phyloP scores from a whole-genome alignment of 1,139 yeast species.

The Yamadazyma atlantica region DNA sequence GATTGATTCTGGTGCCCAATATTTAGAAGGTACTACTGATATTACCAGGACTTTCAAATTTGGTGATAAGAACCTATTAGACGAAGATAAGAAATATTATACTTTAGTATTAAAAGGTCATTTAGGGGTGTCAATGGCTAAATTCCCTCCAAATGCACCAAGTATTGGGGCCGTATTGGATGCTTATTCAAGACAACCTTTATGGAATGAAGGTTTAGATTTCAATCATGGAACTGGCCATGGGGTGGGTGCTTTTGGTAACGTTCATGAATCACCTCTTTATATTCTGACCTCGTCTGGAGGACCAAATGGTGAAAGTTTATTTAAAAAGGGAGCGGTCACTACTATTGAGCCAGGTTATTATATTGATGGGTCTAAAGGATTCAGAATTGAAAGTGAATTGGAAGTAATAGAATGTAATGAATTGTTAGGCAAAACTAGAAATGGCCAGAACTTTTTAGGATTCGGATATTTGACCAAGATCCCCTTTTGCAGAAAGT shows the following conservation, averaged over 20 bases:
- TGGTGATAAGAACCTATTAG: conserved; percentile 24
- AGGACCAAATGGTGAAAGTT: conserved; percentile 32
- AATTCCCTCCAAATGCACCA: conserved; percentile 40
- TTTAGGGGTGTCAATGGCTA: conserved; percentile 52
- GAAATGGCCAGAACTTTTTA: conserved; percentile 34
- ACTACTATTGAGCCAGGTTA: conserved; percentile 59
- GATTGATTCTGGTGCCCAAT: conserved; percentile 57
- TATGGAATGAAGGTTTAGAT: conserved; percentile 54
- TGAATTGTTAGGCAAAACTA: conserved; percentile 32
- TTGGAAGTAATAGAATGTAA: conserved; percentile 41
- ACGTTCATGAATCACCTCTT: conserved; percentile 58
- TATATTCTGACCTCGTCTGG: conserved; percentile 41
- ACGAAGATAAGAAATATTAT: conserved; percentile 38
- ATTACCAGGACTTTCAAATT: conserved; percentile 55
- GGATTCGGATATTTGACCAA: conserved; percentile 52
- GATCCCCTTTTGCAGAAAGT: conserved; percentile 52
- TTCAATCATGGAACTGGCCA: conserved; percentile 63
- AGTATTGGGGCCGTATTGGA: conserved; percentile 49
- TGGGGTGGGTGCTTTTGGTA: conserved; percentile 57
- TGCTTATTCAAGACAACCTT: conserved; percentile 49
- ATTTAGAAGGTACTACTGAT: conserved; percentile 60
- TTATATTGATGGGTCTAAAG: conserved; percentile 51
- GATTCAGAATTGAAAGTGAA: conserved; percentile 55
- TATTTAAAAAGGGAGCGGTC: conserved; percentile 48
- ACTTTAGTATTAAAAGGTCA: conserved; percentile 58